phyloP scores from a whole-genome alignment of 352 stramenopile species.

The Discostella stelligera region DNA sequence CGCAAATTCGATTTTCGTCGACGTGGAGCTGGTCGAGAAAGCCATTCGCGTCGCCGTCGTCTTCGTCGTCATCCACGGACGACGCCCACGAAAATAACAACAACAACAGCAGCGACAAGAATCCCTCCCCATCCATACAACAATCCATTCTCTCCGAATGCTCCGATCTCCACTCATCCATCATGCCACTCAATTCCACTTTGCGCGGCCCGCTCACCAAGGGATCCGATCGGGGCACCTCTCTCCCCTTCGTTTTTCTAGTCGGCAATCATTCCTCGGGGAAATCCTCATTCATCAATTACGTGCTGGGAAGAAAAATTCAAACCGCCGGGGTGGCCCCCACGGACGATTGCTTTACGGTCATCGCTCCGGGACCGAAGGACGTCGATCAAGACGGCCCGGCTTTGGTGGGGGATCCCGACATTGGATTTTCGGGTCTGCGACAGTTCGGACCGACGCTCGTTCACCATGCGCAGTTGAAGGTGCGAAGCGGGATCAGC shows the following conservation, averaged over 20 bases:
- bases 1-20: slow-evolving; percentile 28
- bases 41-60: background rate
- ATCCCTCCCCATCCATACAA: slow-evolving; percentile 16
- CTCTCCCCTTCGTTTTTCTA: slow-evolving; percentile 97
- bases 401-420: slow-evolving; percentile 91
- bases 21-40: slow-evolving; percentile 54
- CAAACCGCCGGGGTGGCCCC: slow-evolving; percentile 99
- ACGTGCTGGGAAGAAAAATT: slow-evolving; percentile 91
- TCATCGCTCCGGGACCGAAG: slow-evolving; percentile 94
- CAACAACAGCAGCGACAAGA: slow-evolving; percentile 1
- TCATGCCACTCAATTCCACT: slow-evolving; percentile 69
- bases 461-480: slow-evolving; percentile 98
- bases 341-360: slow-evolving; percentile 99
- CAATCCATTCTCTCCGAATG: slow-evolving; percentile 51
- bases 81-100: slow-evolving; percentile 11
- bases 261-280: slow-evolving; percentile 98
- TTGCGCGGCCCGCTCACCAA: slow-evolving; percentile 57
- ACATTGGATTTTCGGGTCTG: slow-evolving; percentile 96
- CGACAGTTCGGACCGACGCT: slow-evolving; percentile 94
- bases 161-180: slow-evolving; percentile 49
- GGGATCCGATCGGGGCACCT: slow-evolving; percentile 74
- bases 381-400: slow-evolving; percentile 97
- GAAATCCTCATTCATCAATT: slow-evolving; percentile 99
- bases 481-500: slow-evolving; percentile 90
- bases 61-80: slow-evolving; percentile 2